Evolutionary conservation across 164 flowering plant genomes (phyloP).

Genomic region (Aristolochia californica): DNA sequence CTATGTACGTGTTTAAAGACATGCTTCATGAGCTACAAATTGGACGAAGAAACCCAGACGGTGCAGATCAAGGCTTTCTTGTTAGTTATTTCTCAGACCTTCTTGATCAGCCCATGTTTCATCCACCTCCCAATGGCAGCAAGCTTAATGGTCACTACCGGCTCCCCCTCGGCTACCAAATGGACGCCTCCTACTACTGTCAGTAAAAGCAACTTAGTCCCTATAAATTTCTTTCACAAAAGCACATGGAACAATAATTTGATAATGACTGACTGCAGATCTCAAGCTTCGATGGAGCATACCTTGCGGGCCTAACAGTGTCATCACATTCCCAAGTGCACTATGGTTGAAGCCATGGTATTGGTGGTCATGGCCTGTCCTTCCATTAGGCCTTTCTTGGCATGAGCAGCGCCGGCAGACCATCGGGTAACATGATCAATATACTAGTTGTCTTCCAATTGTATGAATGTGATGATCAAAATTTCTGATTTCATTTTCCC

Average conservation of each 20-base stretch:
- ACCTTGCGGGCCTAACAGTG: slow-evolving; percentile 96
- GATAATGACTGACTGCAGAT: slow-evolving; percentile 28
- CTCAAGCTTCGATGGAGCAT: slow-evolving; percentile 73
- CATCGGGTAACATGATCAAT: slow-evolving; percentile 47
- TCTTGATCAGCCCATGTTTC: slow-evolving; percentile 80
- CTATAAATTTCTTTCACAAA: no score
- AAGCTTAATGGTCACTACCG: slow-evolving; percentile 67
- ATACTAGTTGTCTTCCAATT: no score
- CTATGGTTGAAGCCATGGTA: slow-evolving; percentile 96
- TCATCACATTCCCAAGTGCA: slow-evolving; percentile 92
- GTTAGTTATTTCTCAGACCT: slow-evolving; percentile 69
- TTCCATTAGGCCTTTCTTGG: slow-evolving; percentile 86
- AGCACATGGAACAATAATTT: no score
- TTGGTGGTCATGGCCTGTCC: slow-evolving; percentile 99
- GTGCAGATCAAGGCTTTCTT: slow-evolving; percentile 94
- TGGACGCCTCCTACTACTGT: slow-evolving; percentile 97
- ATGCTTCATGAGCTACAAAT: slow-evolving; percentile 59
- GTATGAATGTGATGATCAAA: no score
- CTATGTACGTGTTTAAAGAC: slow-evolving; percentile 58
- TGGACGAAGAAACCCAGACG: slow-evolving; percentile 60
- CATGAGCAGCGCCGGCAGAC: slow-evolving; percentile 67
- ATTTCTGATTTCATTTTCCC: background rate
- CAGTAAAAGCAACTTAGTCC: slow-evolving; percentile 11
- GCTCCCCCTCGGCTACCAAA: slow-evolving; percentile 95
- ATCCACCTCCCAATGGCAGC: slow-evolving; percentile 60